A percentile compares a stretch with the other conserved stretches of the same genome.
Conservation (phyloP, 1,284 basidiomycete genomes). For the Cerrena zonata region DNA sequence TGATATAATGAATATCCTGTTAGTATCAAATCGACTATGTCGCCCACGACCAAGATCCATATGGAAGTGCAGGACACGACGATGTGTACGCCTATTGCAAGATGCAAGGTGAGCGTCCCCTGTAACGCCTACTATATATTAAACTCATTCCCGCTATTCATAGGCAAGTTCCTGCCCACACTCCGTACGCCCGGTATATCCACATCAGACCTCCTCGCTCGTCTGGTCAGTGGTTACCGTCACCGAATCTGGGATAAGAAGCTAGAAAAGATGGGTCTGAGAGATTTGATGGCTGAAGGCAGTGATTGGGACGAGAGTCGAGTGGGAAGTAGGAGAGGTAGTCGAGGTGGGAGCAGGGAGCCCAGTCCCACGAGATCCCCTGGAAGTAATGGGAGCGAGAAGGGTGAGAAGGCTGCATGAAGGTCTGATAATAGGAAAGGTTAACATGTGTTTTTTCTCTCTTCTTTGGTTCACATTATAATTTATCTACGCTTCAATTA, state of each 20-base stretch:
- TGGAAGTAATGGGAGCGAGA: background rate
- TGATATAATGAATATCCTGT: background rate
- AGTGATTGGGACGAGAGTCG: slow-evolving; percentile 31
- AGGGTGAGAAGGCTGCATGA: background rate
- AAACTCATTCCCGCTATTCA: background rate
- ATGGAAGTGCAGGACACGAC: slow-evolving; percentile 65
- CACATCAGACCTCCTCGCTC: slow-evolving; percentile 86
- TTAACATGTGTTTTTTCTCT: no score
- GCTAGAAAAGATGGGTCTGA: slow-evolving; percentile 77
- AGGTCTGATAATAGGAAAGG: no score
- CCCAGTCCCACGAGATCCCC: background rate
- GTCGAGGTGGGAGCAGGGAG: slow-evolving; percentile 4
- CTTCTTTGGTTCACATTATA: no score
- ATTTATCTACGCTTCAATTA: no score
- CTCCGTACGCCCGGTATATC: slow-evolving; percentile 91
- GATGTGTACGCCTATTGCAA: slow-evolving; percentile 88
- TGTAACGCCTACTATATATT: slow-evolving; percentile 1
- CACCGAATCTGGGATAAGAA: slow-evolving; percentile 85
- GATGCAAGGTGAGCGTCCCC: slow-evolving; percentile 55
- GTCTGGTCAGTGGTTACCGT: slow-evolving; percentile 80
- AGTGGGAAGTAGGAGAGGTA: slow-evolving; percentile 6
- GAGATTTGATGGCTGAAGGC: slow-evolving; percentile 51
- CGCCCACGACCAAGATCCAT: slow-evolving; percentile 89
- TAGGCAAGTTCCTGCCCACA: slow-evolving; percentile 93
- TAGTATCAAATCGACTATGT: slow-evolving; percentile 66